Base-by-base conservation (phyloP, 2,329 filamentous ascomycete genomes). In the Cryoendolithus antarcticus region DNA sequence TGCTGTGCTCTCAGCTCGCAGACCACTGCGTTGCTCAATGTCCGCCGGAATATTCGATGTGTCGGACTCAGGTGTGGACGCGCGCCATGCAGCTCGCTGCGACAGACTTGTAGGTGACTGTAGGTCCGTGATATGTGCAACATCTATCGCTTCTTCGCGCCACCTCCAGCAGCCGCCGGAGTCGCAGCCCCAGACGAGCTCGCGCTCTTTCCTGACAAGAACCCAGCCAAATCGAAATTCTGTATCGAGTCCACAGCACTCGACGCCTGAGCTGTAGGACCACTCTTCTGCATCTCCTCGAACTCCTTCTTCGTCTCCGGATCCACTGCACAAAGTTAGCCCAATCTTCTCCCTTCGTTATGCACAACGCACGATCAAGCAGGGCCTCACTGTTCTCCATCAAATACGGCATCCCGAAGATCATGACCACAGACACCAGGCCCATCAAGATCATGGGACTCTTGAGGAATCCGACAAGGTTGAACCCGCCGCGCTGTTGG, bases 371-470 rank as follows among this genome's bases (percentile, higher is more conserved):
- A 6, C 30, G 15, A 11, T 27, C n/a, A 10, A 11, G 30, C 34
- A 24, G 19, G 15, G 15, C 74, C 85, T 46, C 75, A 95, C 88
- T 94, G 59, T 91, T 95, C 37, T 96, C 88, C 67, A 96, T 78
- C 41, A 98, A 62, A 62, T 95, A 91, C 9, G 91, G 91, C 82
- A 96, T 85, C 49, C 88, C 88, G 53, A 96, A 72, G 46, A 94
- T 86, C 48, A 95, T 68, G 4, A 67, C 79, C 67, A 95, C 76
- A 45, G 80, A 86, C 30, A 91, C 77, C 29, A 93, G 63, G 4
- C 82, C 86, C 68, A 98, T 81, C 44, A 98, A 72, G 47, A 96
- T 95, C 86, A 96, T 96, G 3, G 91, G 91, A 58, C 85, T 94
- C 69, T 91, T 91, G 53, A 95, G 69, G 40, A 95, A 78, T 42